Conservation (phyloP, 1,284 basidiomycete genomes). For the Ustilago crameri region DNA sequence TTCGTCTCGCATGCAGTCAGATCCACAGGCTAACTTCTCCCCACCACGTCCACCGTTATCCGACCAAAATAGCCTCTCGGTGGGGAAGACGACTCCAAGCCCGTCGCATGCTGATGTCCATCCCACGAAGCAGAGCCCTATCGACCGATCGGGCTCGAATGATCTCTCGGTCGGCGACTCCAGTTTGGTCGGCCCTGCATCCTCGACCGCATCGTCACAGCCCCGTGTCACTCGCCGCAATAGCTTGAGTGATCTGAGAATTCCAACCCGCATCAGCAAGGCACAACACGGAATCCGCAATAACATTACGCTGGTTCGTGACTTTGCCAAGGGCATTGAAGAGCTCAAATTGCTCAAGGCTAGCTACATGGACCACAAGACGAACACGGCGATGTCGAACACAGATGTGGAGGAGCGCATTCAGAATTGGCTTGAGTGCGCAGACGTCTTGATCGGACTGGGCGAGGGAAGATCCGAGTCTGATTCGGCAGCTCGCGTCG, state of each 20-base stretch:
- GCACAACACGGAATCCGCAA: conserved; percentile 51
- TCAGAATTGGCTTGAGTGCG: conserved; percentile 56
- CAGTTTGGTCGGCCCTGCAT: conserved; percentile 1
- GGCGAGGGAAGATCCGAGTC: conserved; percentile 49
- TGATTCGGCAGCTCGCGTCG: conserved; percentile 40
- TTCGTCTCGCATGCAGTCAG: conserved; percentile 14
- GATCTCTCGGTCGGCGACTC: neutral
- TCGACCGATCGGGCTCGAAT: neutral
- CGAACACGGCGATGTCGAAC: neutral
- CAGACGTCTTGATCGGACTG: conserved; percentile 55
- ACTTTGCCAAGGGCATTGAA: conserved; percentile 58
- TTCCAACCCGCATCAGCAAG: conserved; percentile 54
- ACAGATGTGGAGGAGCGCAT: conserved; percentile 12
- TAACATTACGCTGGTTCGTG: conserved; percentile 51
- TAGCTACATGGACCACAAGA: conserved; percentile 34
- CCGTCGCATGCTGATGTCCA: neutral
- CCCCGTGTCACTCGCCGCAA: conserved; percentile 34
- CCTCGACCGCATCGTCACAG: conserved; percentile 5
- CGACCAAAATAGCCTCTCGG: neutral
- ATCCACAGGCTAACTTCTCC: conserved; percentile 9
- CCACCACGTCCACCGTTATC: neutral
- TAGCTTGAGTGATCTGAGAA: conserved; percentile 57
- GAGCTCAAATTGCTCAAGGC: conserved; percentile 52
- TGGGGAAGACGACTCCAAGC: neutral
- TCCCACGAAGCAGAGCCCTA: neutral